Evolutionary conservation across 2,329 filamentous ascomycete genomes (phyloP), one percentile per base, ranked within the genome.

Genomic region (Diaporthe eres): DNA sequence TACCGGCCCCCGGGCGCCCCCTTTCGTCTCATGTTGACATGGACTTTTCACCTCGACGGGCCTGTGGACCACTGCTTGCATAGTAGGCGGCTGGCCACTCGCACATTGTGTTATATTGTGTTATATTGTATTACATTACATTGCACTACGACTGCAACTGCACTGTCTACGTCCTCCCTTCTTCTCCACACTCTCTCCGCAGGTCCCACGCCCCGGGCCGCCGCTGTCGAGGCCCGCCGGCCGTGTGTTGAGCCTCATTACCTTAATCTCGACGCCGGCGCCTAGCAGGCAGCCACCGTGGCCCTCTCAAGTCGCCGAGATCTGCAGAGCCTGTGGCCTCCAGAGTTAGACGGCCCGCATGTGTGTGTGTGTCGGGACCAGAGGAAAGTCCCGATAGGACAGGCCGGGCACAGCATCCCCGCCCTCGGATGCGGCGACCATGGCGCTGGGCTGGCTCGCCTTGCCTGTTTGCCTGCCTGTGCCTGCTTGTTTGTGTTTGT

Each of bases 181-280:
- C 9, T 19, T 44, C 34, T 70, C 49, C 47, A 17, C 49, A 25
- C 17, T 28, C 25, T 31, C 67, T 22, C 15, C 67, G 19, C 63
- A 19, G 8, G 22, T 19, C n/a, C 28, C n/a, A 22, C n/a, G 28
- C 61, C 61, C 61, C 61, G 61, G 61, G 61, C 61, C 61, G 61
- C 44, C 28, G 42, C 28, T 67, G 60, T 51, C 61, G 42, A 67
- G 61, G 61, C 61, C 61, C 61, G 61, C 28, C 61, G 44, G 61
- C 61, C 61, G 37, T 49, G 61, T 65, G 25, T 67, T 67, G 61
- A 67, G 61, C 61, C 61, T 67, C 63, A 49, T 6, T 37, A 47
- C 42, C 63, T 65, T 37, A n/a, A 67, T 67, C 63, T 49, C 63
- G 28, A 51, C 44, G 63, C 63, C 63, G 63, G 63, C 63, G 63